Percentiles rank a stretch among this genome's conserved stretches.
phyloP scores from a whole-genome alignment of 108 stramenopile genomes.

The Cafeteria roenbergensis region DNA sequence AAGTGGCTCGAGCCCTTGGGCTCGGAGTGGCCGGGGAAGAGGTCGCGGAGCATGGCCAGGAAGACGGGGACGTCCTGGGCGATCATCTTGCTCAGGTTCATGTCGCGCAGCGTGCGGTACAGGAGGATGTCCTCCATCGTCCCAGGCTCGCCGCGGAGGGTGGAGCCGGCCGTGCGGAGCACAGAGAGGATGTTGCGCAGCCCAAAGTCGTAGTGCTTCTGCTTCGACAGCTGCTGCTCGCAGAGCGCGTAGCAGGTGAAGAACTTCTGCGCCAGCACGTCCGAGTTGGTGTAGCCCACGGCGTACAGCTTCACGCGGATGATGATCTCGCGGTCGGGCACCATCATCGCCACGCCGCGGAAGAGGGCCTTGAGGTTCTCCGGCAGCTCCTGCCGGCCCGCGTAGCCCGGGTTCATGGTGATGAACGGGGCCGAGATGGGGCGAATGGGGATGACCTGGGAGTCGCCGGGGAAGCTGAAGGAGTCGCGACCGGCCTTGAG shows the following conservation, averaged over 20 bases:
- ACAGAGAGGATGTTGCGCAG: slow-evolving; percentile 71
- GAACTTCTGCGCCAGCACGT: slow-evolving; percentile 66
- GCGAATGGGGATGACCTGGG: slow-evolving; percentile 52
- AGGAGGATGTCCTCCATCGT: slow-evolving; percentile 60
- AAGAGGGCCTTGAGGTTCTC: slow-evolving; percentile 82
- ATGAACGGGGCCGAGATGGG: slow-evolving; percentile 74
- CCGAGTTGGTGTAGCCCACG: slow-evolving; percentile 67
- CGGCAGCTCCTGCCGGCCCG: slow-evolving; percentile 75
- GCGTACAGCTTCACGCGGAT: slow-evolving; percentile 82
- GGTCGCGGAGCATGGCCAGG: slow-evolving; percentile 63
- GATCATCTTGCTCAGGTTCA: slow-evolving; percentile 76
- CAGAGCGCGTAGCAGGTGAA: slow-evolving; percentile 66
- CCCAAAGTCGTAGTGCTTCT: slow-evolving; percentile 81
- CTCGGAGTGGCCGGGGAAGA: slow-evolving; percentile 58
- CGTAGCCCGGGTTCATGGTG: slow-evolving; percentile 86
- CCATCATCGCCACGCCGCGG: slow-evolving; percentile 81
- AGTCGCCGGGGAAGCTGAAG: slow-evolving; percentile 75
- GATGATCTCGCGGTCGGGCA: slow-evolving; percentile 76
- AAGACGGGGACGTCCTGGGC: slow-evolving; percentile 80
- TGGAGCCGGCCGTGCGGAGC: slow-evolving; percentile 67
- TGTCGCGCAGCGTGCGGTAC: slow-evolving; percentile 72
- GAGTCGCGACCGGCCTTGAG: slow-evolving; percentile 57
- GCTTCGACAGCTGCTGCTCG: slow-evolving; percentile 70
- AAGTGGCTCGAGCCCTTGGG: slow-evolving; percentile 66
- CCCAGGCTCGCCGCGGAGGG: slow-evolving; percentile 63